These are phyloP conservation scores for Scheffersomyces lignicola DNA, from an alignment of 1,139 yeast genomes.

Conservation along the genomic window DNA sequence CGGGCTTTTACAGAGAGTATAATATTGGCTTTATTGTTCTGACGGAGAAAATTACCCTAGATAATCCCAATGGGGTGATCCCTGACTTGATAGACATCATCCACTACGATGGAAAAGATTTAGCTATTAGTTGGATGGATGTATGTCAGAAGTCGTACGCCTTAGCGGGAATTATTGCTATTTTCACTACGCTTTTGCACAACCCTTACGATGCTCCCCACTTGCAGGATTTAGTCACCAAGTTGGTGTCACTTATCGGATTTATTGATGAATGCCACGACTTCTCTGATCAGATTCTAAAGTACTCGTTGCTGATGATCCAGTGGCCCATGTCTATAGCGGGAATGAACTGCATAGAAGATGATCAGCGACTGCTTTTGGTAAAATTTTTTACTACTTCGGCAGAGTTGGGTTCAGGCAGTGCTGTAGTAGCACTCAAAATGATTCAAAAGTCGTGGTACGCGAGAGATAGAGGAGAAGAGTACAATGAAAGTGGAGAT, in stretches of 20 bases:
- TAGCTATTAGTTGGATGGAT: slow-evolving; percentile 33
- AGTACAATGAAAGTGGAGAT: slow-evolving; percentile 22
- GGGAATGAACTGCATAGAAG: slow-evolving; percentile 50
- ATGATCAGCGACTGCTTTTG: slow-evolving; percentile 40
- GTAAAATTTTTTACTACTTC: slow-evolving; percentile 40
- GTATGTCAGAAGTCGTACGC: slow-evolving; percentile 31
- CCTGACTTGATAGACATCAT: slow-evolving; percentile 13
- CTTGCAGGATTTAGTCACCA: slow-evolving; percentile 25
- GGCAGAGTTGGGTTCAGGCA: slow-evolving; percentile 45
- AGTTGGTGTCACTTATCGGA: slow-evolving; percentile 22
- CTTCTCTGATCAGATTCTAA: slow-evolving; percentile 18
- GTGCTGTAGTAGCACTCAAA: slow-evolving; percentile 43
- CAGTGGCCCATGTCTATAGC: slow-evolving; percentile 61
- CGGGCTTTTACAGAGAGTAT: slow-evolving; percentile 23
- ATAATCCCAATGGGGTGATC: slow-evolving; percentile 8
- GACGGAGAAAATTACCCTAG: slow-evolving; percentile 9
- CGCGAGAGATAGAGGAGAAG: slow-evolving; percentile 23
- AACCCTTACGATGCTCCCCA: slow-evolving; percentile 34
- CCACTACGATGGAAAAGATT: slow-evolving; percentile 7
- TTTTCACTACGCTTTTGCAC: slow-evolving; percentile 26
- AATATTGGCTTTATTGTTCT: slow-evolving; percentile 4
- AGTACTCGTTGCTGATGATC: slow-evolving; percentile 34
- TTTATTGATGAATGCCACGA: slow-evolving; percentile 20
- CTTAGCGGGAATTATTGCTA: slow-evolving; percentile 26
- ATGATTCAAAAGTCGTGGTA: slow-evolving; percentile 42